Base-by-base conservation (phyloP, 1,284 basidiomycete genomes). In the Inonotus hispidus region DNA sequence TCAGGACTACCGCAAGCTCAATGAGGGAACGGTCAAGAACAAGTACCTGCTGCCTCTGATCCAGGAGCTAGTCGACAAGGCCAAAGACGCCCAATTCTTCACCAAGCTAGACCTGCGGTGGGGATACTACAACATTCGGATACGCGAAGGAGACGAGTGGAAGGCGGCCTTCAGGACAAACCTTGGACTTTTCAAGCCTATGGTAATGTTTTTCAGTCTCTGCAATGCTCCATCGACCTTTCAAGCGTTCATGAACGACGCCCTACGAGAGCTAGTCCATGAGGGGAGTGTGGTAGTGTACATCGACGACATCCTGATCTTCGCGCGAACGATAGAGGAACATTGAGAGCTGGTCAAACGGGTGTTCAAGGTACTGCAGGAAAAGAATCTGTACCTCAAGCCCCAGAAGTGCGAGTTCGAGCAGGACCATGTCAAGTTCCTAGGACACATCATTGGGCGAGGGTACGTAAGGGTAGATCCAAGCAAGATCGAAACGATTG, bases 1-100 rank as follows among this genome's bases (percentile, higher is more conserved):
- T 32, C 32, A 32, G 32, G 8, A 32, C 58, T 79, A 79, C 64
- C 56, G 71, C 0, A 63, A 63, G 13, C 63, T 79, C 14, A 79
- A 79, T 63, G 43, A 59, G 0, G 61, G 71, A 11, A 79, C 74
- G 0, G 63, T 71, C 2, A 77, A 77, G 63, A 72, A 77, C 58
- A 63, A 62, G 0, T 72, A 74, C 58, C 73, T 73, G 0, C 54
- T 78, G 0, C 78, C 75, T 0, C 66, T 76, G 1, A 74, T 76
- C 21, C 62, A 64, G 10, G 71, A 76, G 10, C 67, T 73, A 11
- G 63, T 78, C 14, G 66, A 73, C 55, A 64, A 66, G 19, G 63
- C 71, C 52, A 70, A 21, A 58, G 61, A 65, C 0, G 71, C 74
- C 0, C 67, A 66, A 37, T 63, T 67, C 39, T 79, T 75, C 64